phyloP scores from a whole-genome alignment of 371 early-diverging fungal genomes.

The Mucor indicus region DNA sequence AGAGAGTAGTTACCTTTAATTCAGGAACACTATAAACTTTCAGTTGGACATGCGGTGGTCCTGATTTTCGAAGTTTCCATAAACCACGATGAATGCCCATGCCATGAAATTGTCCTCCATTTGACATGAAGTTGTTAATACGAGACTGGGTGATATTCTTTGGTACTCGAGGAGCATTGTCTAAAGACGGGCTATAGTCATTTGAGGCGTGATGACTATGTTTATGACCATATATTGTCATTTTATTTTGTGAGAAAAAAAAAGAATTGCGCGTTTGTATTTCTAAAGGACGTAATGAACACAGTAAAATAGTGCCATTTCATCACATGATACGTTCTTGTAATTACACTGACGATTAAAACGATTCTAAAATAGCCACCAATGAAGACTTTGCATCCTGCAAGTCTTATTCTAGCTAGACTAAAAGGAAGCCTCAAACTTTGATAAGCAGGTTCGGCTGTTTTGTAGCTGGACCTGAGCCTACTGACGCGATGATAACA shows the following conservation, averaged over 20 bases:
- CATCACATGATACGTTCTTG: too few relatives aligned
- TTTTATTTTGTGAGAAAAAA: neutral
- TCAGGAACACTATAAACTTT: conserved; percentile 79
- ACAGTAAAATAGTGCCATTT: too few relatives aligned
- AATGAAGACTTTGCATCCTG: too few relatives aligned
- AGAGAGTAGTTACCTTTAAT: conserved; percentile 40
- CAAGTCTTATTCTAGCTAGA: too few relatives aligned
- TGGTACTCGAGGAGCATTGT: conserved; percentile 40
- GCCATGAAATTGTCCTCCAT: conserved; percentile 37
- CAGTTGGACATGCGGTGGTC: conserved; percentile 32
- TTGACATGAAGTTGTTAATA: conserved; percentile 39
- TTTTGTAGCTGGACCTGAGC: too few relatives aligned
- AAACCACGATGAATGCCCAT: conserved; percentile 46
- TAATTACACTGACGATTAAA: too few relatives aligned
- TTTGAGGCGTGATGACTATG: conserved; percentile 18
- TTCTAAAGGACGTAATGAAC: too few relatives aligned
- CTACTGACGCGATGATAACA: too few relatives aligned
- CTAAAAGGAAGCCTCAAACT: too few relatives aligned
- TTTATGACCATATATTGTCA: conserved; percentile 24
- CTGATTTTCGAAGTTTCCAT: conserved; percentile 29
- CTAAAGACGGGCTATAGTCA: conserved; percentile 19
- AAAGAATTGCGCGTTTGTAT: too few relatives aligned
- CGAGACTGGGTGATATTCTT: conserved; percentile 35
- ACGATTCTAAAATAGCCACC: too few relatives aligned
- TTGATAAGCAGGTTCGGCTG: too few relatives aligned